A percentile compares a stretch with the other conserved stretches of the same genome.
Conservation (phyloP, 2,329 filamentous ascomycete species). For the Chlorencoelia australis region DNA sequence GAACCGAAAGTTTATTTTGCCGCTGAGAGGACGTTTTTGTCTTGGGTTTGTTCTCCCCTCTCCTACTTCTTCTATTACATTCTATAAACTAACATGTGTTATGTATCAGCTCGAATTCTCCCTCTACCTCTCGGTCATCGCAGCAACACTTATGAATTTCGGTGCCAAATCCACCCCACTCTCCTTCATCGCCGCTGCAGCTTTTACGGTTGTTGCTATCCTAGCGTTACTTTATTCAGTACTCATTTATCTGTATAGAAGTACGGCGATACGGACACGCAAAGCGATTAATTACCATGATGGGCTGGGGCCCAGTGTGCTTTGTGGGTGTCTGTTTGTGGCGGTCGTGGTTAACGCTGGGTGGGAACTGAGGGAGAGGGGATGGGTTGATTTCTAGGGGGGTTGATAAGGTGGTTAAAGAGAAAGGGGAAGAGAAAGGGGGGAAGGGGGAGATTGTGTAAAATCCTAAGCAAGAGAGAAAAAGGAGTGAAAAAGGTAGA, state of each 20-base stretch:
- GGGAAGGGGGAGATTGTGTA: background rate
- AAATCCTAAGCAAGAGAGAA: no score
- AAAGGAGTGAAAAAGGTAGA: background rate
- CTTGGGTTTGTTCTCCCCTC: constrained; percentile 55
- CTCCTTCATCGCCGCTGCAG: constrained; percentile 59
- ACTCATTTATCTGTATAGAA: constrained; percentile 78
- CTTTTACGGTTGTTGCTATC: constrained; percentile 76
- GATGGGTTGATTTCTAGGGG: constrained; percentile 2
- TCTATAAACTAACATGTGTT: constrained; percentile 6
- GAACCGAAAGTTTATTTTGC: constrained; percentile 98
- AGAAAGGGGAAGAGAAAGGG: background rate
- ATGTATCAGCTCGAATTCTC: constrained; percentile 72
- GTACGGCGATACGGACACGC: constrained; percentile 71
- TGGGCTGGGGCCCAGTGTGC: constrained; percentile 67
- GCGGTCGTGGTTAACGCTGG: constrained; percentile 74
- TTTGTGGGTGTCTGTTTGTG: constrained; percentile 63
- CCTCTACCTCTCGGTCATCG: constrained; percentile 84
- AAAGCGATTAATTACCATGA: constrained; percentile 89
- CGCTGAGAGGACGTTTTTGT: constrained; percentile 88
- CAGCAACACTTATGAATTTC: constrained; percentile 76
- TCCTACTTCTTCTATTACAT: constrained; percentile 9
- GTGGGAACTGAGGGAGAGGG: constrained; percentile 57
- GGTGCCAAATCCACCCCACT: constrained; percentile 45
- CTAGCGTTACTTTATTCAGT: constrained; percentile 74
- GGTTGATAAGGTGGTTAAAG: background rate